Evolutionary conservation across 2,329 filamentous ascomycete species (phyloP), one percentile per base, ranked within the genome.

Genomic region (Colletotrichum higginsianum): DNA sequence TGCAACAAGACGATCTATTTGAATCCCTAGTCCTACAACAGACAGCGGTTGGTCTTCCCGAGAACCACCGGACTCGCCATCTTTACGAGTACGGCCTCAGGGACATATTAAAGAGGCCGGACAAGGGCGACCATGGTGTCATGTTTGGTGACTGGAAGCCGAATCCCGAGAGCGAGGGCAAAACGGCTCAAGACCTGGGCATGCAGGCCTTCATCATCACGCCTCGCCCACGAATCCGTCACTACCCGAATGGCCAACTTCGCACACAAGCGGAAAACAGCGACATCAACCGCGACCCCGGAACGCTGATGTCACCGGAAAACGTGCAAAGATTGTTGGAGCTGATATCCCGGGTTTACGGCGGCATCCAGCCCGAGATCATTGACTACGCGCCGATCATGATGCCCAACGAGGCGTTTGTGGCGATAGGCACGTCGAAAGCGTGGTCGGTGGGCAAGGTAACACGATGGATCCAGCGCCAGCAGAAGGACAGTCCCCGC

Each of bases 381-480:
- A 35, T 53, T 16, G 50, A 53, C 23, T 53, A 53, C 11, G 50
- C 50, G 18, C 8, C 50, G 15, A 15, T 30, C 8, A 15, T 53
- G 7, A 23, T 53, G 3, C 16, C 15, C 9, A 53, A 30, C 12
- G 50, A 53, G 11, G 8, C 16, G 3, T 2, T 18, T 3, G 2
- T 2, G 0, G 7, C 18, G 50, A 16, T 9, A 1, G 11, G 26
- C 2, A 26, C 26, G 7, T 0, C 9, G 1, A 35, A 2, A 4
- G 4, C 18, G 50, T 30, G 7, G 7, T 2, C 12, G 11, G 3
- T 4, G 4, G 35, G 0, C 2, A 38, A 38, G 35, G 9, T 11
- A 3, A 9, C 9, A 11, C 35, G 35, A 38, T 9, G 30, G 15
- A 53, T 53, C 12, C 30, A 30, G 9, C 15, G 30, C 23, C 1